phyloP scores from a whole-genome alignment of 1,139 yeast genomes.

The Barnettozyma hawaiiensis region DNA sequence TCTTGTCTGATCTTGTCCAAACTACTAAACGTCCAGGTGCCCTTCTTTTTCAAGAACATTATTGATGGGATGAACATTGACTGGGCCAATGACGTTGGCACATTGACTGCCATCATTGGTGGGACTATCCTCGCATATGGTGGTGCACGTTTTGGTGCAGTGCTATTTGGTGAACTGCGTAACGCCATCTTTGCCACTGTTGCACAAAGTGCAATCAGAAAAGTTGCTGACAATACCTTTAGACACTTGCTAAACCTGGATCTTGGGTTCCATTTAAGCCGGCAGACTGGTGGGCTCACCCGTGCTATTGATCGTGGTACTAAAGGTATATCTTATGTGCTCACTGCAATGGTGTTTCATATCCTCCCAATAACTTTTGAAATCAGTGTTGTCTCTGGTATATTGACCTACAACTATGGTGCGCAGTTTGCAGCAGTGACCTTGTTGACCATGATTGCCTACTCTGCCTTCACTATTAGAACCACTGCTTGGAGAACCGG shows the following conservation, averaged over 20 bases:
- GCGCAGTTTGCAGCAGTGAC: conserved; percentile 85
- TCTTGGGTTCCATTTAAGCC: conserved; percentile 79
- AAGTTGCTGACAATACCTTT: conserved; percentile 86
- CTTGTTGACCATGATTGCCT: conserved; percentile 77
- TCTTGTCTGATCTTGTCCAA: conserved; percentile 72
- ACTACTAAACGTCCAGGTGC: conserved; percentile 88
- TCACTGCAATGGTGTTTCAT: conserved; percentile 95
- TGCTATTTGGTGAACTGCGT: conserved; percentile 85
- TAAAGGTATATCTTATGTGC: conserved; percentile 89
- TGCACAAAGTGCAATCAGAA: conserved; percentile 89
- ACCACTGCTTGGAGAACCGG: conserved; percentile 97
- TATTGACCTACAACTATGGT: conserved; percentile 89
- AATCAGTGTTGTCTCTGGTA: conserved; percentile 88
- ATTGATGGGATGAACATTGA: conserved; percentile 92
- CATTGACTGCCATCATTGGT: conserved; percentile 53
- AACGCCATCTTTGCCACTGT: conserved; percentile 95
- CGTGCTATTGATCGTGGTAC: conserved; percentile 98
- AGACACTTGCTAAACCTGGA: conserved; percentile 78
- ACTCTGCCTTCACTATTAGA: conserved; percentile 77
- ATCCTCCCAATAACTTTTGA: conserved; percentile 90
- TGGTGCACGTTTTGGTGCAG: conserved; percentile 90
- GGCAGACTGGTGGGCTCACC: conserved; percentile 95
- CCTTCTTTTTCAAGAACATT: conserved; percentile 84
- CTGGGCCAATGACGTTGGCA: conserved; percentile 63
- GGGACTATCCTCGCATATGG: conserved; percentile 86